These are phyloP conservation scores for Teunomyces aglyptinius DNA, from an alignment of 805 yeast species.

Conservation along the genomic window DNA sequence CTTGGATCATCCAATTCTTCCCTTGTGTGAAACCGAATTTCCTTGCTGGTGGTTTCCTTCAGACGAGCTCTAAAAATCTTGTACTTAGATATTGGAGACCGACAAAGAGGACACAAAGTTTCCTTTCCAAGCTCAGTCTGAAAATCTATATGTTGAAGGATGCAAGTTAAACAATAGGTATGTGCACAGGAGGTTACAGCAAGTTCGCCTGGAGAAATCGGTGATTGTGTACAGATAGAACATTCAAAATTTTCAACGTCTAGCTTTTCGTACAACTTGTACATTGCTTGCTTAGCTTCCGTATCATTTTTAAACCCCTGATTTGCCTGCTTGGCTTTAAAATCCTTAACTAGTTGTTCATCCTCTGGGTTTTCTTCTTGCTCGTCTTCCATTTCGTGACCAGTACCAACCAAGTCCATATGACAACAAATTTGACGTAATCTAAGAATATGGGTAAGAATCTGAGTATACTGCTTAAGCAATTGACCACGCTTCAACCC, in stretches of 20 bases:
- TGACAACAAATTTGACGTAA: constrained; percentile 90
- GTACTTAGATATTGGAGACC: constrained; percentile 50
- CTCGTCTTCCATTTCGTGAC: constrained; percentile 53
- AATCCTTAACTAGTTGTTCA: not conserved
- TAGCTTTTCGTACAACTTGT: constrained; percentile 27
- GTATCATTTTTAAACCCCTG: constrained; percentile 22
- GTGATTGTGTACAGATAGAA: constrained; percentile 75
- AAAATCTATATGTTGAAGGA: constrained; percentile 71
- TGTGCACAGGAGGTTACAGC: constrained; percentile 80
- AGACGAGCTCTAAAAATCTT: constrained; percentile 45
- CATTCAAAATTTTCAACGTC: constrained; percentile 60
- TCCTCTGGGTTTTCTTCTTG: constrained; percentile 4
- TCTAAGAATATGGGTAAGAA: constrained; percentile 78
- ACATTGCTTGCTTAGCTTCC: constrained; percentile 21
- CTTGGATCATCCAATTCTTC: constrained; percentile 20
- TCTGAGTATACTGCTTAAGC: constrained; percentile 71
- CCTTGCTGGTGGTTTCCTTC: constrained; percentile 21
- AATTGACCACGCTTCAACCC: constrained; percentile 65
- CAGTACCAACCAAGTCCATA: constrained; percentile 56
- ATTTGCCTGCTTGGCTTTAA: constrained; percentile 1
- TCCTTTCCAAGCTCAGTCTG: constrained; percentile 48
- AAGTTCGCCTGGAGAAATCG: constrained; percentile 52
- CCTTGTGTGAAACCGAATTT: constrained; percentile 29
- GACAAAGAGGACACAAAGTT: constrained; percentile 75
- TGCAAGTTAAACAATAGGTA: constrained; percentile 69